Base-by-base conservation (phyloP, 2,329 filamentous ascomycete species). In the Trichoderma sp. region DNA sequence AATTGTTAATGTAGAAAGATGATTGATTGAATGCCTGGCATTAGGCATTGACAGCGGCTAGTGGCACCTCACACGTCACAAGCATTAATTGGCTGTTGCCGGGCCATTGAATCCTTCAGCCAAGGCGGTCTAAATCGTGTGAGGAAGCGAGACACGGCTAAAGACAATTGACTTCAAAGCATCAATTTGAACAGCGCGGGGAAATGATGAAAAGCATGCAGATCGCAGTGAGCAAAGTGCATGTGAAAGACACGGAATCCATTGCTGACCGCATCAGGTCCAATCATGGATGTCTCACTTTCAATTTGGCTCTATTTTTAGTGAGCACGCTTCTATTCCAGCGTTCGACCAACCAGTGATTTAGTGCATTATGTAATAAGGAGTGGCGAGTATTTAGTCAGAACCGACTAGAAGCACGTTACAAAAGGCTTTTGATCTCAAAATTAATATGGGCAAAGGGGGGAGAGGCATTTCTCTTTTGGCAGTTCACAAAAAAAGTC, bases 61-160 rank as follows among this genome's bases (percentile, higher is more conserved):
- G 20, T 53, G 32, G 57, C 67, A 43, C 47, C 23, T 62, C 50
- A 53, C 57, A 62, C 67, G 57, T 69, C 39, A 62, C 67, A 9
- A 17, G 11, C 9, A 17, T 20, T 50, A 53, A 69, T 53, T 53
- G 55, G 65, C 13, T 50, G 57, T n/a, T 26, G 67, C 30, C 30
- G 39, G 65, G 65, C 26, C 55, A 59, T 53, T 20, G 28, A 62
- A 69, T 69, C 67, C 28, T 69, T 62, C 67, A 20, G 39, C 57
- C 28, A 36, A 53, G 39, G 20, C 26, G 8, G 57, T 62, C 20
- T 13, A 20, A 34, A 36, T 34, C 26, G 7, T 15, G 23, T 8
- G 8, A 36, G 8, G 36, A 34, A 26, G 28, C 28, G 26, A 28
- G 3, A 50, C 15, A 20, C 50, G 17, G 32, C 50, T 58, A 30